A percentile compares a stretch with the other conserved stretches of the same genome.
Evolutionary conservation across 306 rosid genomes (phyloP).

Genomic region (Vicia villosa): DNA sequence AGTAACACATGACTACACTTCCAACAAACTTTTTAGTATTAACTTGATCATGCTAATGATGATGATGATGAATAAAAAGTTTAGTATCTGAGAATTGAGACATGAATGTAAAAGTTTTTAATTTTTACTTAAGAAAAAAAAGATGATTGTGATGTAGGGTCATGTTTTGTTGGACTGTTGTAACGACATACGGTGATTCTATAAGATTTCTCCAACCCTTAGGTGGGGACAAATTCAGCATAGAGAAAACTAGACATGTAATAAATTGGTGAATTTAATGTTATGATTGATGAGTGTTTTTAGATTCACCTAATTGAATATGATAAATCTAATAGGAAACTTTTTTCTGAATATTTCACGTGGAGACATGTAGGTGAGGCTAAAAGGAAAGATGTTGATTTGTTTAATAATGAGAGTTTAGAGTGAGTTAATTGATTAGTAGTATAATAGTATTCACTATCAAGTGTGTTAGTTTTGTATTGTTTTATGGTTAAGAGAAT

Average conservation of each 20-base stretch:
- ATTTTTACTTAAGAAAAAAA: constrained; percentile 44
- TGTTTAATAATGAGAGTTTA: constrained; percentile 45
- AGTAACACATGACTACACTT: too few species aligned
- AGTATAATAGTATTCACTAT: constrained; percentile 22
- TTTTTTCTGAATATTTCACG: constrained; percentile 39
- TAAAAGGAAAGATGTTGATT: constrained; percentile 39
- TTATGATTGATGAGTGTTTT: not conserved
- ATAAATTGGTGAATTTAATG: constrained; percentile 5
- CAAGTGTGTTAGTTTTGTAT: constrained; percentile 13
- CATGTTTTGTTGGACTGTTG: constrained; percentile 61
- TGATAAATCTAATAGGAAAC: not conserved
- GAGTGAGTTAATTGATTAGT: constrained; percentile 25
- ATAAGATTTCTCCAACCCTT: constrained; percentile 64
- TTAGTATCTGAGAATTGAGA: constrained; percentile 34
- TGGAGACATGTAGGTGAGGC: constrained; percentile 39
- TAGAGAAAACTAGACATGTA: not conserved
- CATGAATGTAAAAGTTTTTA: constrained; percentile 48
- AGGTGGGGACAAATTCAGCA: constrained; percentile 44
- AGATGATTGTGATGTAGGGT: constrained; percentile 51
- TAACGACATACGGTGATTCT: constrained; percentile 47
- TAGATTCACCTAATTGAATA: constrained; percentile 37
- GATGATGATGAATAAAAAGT: constrained; percentile 27
- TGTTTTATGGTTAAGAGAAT: constrained; percentile 12
- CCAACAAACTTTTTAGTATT: constrained; percentile 38
- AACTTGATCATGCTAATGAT: not conserved